Percentiles rank a stretch among this genome's conserved stretches.
Evolutionary conservation across 148 eudicot genomes (phyloP).

Genomic region (Heliamphora exappendiculata): DNA sequence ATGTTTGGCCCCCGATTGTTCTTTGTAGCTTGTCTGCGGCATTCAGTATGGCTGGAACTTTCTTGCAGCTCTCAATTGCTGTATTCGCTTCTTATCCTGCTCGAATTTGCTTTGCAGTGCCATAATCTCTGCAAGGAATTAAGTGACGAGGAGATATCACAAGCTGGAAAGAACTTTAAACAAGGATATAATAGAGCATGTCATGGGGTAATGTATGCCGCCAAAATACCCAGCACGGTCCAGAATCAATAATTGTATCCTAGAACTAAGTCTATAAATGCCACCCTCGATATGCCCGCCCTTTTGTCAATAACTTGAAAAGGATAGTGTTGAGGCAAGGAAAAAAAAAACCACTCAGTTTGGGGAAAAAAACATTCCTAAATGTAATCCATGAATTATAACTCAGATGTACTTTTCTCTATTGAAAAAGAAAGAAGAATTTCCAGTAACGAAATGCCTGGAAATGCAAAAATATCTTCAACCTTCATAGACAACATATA

Average conservation of each 20-base stretch:
- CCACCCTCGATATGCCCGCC: background rate
- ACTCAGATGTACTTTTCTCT: too few species aligned
- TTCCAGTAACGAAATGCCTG: too few species aligned
- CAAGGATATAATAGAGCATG: background rate
- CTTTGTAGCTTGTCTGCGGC: background rate
- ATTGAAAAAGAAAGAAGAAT: too few species aligned
- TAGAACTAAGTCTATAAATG: background rate
- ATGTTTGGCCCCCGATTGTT: background rate
- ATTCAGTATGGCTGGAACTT: slow-evolving; percentile 68
- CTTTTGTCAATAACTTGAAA: background rate
- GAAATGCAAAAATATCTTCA: too few species aligned
- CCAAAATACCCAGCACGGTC: too few species aligned
- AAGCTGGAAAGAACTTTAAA: background rate
- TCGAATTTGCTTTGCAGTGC: slow-evolving; percentile 77
- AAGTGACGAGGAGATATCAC: background rate
- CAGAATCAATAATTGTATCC: background rate
- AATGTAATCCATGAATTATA: background rate
- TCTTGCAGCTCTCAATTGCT: slow-evolving; percentile 78
- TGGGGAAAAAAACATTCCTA: too few species aligned
- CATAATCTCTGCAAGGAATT: slow-evolving; percentile 61
- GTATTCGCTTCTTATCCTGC: slow-evolving; percentile 87
- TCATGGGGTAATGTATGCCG: background rate
- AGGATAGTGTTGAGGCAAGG: too few species aligned
- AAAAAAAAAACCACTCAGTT: too few species aligned
- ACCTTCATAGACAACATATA: too few species aligned